These are phyloP conservation scores for Xylariaceae sp. DNA, from an alignment of 2,329 filamentous ascomycete species.

Conservation along the genomic window DNA sequence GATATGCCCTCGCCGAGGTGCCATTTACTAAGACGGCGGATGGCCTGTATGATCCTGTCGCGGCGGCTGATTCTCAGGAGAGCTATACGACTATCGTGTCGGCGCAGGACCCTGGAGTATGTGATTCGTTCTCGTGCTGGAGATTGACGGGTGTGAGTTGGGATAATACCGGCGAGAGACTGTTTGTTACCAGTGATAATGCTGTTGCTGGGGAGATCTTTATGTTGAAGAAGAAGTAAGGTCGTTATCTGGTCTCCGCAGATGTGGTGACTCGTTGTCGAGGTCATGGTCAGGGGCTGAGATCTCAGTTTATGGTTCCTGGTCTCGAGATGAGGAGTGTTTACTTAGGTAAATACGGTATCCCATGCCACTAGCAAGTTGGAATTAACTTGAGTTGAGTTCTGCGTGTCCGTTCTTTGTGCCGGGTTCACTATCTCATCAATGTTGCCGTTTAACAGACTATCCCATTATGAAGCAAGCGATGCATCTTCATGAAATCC, in stretches of 20 bases:
- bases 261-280: no score
- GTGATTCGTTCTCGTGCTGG: slow-evolving; percentile 39
- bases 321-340: no score
- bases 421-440: no score
- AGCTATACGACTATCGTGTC: slow-evolving; percentile 44
- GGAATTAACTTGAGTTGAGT: no score
- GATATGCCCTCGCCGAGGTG: slow-evolving; percentile 35
- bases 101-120: slow-evolving; percentile 41
- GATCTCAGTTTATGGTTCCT: no score
- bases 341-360: no score
- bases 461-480: no score
- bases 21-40: slow-evolving; percentile 34
- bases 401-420: no score
- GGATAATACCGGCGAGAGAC: slow-evolving; percentile 37
- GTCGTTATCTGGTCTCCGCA: not conserved
- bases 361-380: no score
- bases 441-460: no score
- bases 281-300: not conserved
- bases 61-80: slow-evolving; percentile 34
- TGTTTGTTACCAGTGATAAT: slow-evolving; percentile 49
- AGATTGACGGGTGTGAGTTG: slow-evolving; percentile 44
- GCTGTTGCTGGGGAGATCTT: slow-evolving; percentile 43
- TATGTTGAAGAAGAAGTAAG: slow-evolving; percentile 25
- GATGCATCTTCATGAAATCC: no score
- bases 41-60: slow-evolving; percentile 29